Evolutionary conservation across 805 yeast genomes (phyloP).

Genomic region (Candida sakaeoensis): DNA sequence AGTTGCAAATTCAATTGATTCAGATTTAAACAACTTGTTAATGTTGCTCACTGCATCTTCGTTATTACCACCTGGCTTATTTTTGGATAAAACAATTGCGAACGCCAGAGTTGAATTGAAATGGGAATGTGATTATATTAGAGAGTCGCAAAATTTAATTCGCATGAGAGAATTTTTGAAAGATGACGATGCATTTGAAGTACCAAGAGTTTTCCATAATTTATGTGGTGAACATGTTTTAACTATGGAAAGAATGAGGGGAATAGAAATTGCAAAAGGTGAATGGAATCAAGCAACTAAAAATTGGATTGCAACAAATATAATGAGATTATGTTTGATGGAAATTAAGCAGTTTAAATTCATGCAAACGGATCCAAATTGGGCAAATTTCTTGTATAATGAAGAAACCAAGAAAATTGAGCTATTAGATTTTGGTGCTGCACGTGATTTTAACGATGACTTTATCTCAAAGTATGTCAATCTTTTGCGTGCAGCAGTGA

Average conservation of each 20-base stretch:
- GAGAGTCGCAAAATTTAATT: slow-evolving; percentile 79
- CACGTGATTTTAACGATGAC: slow-evolving; percentile 67
- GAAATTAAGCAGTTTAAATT: slow-evolving; percentile 83
- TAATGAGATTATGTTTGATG: slow-evolving; percentile 80
- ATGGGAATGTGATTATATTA: slow-evolving; percentile 95
- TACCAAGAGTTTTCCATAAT: slow-evolving; percentile 77
- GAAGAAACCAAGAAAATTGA: slow-evolving; percentile 68
- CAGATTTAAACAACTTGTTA: slow-evolving; percentile 83
- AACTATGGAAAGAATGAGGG: slow-evolving; percentile 87
- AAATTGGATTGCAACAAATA: slow-evolving; percentile 77
- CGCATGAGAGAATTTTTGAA: slow-evolving; percentile 57
- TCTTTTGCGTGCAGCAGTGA: slow-evolving; percentile 71
- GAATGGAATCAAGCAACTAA: slow-evolving; percentile 69
- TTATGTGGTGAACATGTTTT: slow-evolving; percentile 78
- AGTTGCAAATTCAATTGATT: slow-evolving; percentile 87
- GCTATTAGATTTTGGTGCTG: slow-evolving; percentile 92
- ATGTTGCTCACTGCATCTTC: slow-evolving; percentile 82
- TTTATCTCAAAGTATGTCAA: slow-evolving; percentile 69
- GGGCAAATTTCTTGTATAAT: slow-evolving; percentile 96
- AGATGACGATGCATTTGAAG: slow-evolving; percentile 62
- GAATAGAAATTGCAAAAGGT: slow-evolving; percentile 76
- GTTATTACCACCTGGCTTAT: slow-evolving; percentile 85
- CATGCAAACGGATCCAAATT: slow-evolving; percentile 99
- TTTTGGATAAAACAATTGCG: slow-evolving; percentile 85
- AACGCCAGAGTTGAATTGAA: slow-evolving; percentile 90